Percentiles rank a stretch among this genome's conserved stretches.
Evolutionary conservation across 148 eudicot species (phyloP).

Genomic region (Oxyria digyna): DNA sequence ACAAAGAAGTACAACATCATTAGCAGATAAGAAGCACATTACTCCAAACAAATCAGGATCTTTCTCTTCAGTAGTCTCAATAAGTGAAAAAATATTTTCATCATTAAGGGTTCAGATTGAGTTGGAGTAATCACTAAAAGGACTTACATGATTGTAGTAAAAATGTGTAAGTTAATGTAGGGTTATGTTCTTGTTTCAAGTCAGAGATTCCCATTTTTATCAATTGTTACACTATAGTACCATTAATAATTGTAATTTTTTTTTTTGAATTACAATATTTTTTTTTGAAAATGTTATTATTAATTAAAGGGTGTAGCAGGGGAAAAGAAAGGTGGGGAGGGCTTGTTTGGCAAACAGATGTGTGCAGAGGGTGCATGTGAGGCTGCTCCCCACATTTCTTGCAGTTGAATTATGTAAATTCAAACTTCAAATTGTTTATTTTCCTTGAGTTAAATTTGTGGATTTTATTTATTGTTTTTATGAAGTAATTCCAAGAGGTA

Average conservation of each 20-base stretch:
- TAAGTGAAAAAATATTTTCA: too few relatives aligned
- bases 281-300: background rate
- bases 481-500: background rate
- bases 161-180: background rate
- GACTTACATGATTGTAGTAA: background rate
- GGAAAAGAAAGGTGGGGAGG: slow-evolving; percentile 4
- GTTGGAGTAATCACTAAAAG: too few relatives aligned
- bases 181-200: background rate
- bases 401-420: background rate
- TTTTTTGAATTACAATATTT: too few relatives aligned
- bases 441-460: background rate
- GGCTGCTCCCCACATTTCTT: background rate
- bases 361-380: slow-evolving; percentile 7
- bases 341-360: slow-evolving; percentile 9
- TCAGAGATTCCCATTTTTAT: slow-evolving; percentile 1
- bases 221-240: slow-evolving; percentile 1
- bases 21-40: too few relatives aligned
- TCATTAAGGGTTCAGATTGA: too few relatives aligned
- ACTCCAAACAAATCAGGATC: too few relatives aligned
- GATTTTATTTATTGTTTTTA: background rate
- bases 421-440: background rate
- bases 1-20: too few relatives aligned
- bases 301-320: background rate
- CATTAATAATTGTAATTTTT: background rate
- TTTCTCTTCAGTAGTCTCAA: too few relatives aligned